Conservation (phyloP, 2,329 filamentous ascomycete genomes). For the Sporothrix phasma region DNA sequence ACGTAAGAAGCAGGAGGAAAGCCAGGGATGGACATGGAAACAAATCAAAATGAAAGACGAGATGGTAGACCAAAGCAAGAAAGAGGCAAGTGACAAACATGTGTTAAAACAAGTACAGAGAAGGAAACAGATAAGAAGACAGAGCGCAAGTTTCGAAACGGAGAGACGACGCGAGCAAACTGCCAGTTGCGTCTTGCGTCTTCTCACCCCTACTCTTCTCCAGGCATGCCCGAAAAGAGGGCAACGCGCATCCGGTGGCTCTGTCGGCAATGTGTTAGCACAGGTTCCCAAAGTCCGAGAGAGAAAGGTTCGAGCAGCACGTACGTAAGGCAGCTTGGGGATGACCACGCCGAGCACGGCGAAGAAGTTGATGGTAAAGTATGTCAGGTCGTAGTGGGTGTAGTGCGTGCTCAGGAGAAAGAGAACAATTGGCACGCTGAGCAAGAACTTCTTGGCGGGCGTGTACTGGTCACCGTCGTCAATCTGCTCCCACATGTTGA, state of each 20-base stretch:
- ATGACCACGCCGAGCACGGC: conserved; percentile 89
- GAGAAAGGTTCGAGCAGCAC: conserved; percentile 26
- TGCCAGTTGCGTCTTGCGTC: not conserved
- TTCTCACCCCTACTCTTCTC: conserved; percentile 38
- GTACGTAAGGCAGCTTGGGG: conserved; percentile 88
- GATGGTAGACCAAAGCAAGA: conserved; percentile 1
- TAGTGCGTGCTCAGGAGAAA: conserved; percentile 98
- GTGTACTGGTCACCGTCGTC: conserved; percentile 99
- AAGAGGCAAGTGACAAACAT: not conserved
- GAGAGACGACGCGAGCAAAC: not conserved
- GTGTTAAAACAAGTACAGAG: conserved; percentile 3
- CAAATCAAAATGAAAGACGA: not conserved
- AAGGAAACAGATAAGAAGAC: not conserved
- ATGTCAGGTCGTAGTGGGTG: conserved; percentile 93
- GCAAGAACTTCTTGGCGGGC: conserved; percentile 94
- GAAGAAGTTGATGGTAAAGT: conserved; percentile 95
- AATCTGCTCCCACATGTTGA: conserved; percentile 99
- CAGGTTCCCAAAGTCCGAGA: not conserved
- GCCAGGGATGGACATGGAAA: conserved; percentile 1
- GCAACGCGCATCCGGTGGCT: conserved; percentile 71
- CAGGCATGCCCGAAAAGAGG: conserved; percentile 56
- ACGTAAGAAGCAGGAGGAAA: not conserved
- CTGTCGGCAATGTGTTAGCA: conserved; percentile 35
- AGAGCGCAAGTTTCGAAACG: not conserved
- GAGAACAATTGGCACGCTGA: conserved; percentile 85